A percentile compares a stretch with the other conserved stretches of the same genome.
Evolutionary conservation across 345 rosid genomes (phyloP).

Genomic region (Cardamine occulta): DNA sequence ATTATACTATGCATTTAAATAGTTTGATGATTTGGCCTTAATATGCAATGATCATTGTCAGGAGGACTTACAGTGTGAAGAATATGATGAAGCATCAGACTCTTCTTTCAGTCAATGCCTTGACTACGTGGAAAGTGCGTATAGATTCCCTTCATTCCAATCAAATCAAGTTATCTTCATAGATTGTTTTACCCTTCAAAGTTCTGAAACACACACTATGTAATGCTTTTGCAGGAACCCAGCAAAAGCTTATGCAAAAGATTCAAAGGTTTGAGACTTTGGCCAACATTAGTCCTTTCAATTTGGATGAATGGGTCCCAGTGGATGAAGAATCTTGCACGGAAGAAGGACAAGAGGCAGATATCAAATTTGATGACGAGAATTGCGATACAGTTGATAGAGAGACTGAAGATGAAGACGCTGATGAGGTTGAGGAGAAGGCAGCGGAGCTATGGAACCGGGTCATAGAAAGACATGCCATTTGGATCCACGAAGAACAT

Average conservation of each 20-base stretch:
- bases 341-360: constrained; percentile 22
- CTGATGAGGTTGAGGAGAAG: constrained; percentile 47
- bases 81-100: constrained; percentile 48
- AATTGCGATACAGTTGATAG: neutral
- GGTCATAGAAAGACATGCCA: constrained; percentile 46
- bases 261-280: constrained; percentile 45
- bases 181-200: neutral
- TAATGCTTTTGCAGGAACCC: constrained; percentile 43
- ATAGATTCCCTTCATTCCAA: constrained; percentile 17
- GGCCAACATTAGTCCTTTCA: constrained; percentile 44
- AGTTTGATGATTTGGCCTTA: constrained; percentile 20
- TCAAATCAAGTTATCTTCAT: constrained; percentile 18
- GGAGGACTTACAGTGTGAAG: constrained; percentile 49
- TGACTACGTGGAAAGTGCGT: constrained; percentile 52
- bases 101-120: constrained; percentile 51
- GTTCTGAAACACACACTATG: constrained; percentile 6
- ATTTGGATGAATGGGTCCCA: constrained; percentile 47
- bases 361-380: constrained; percentile 32
- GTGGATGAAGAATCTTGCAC: constrained; percentile 43
- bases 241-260: constrained; percentile 49
- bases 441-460: constrained; percentile 49
- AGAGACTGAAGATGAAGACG: constrained; percentile 40
- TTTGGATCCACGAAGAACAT: constrained; percentile 41
- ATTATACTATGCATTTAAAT: neutral
- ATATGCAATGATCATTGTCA: constrained; percentile 43